These are phyloP conservation scores for Stagonosporopsis rhizophila DNA, from an alignment of 2,329 filamentous ascomycete genomes.

Conservation along the genomic window DNA sequence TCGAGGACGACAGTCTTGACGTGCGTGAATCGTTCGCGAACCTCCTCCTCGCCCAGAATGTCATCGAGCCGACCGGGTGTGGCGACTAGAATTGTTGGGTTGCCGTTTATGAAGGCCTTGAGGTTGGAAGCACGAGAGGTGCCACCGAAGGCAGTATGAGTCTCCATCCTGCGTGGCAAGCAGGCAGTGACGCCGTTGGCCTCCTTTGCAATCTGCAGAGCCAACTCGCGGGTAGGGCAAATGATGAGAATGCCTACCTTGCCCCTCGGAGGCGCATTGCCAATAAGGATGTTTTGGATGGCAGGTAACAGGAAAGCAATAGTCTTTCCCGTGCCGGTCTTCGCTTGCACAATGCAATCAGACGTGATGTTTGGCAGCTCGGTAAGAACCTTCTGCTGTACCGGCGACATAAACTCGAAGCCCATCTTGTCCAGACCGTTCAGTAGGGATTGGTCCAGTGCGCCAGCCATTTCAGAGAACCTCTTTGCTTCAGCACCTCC, in stretches of 20 bases:
- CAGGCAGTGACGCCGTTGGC: conserved; percentile 54
- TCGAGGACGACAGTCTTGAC: conserved; percentile 56
- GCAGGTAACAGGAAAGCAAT: conserved; percentile 58
- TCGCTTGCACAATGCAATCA: conserved; percentile 63
- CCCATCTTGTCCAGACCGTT: conserved; percentile 47
- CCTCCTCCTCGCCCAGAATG: conserved; percentile 53
- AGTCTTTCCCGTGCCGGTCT: conserved; percentile 60
- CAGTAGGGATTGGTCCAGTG: conserved; percentile 38
- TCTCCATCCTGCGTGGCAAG: conserved; percentile 49
- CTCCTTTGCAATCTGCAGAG: conserved; percentile 59
- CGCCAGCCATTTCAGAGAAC: conserved; percentile 37
- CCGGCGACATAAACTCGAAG: conserved; percentile 59
- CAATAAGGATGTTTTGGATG: conserved; percentile 54
- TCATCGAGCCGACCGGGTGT: conserved; percentile 59
- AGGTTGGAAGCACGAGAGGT: conserved; percentile 44
- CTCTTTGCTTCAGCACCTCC: conserved; percentile 33
- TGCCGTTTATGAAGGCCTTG: conserved; percentile 44
- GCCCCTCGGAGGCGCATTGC: conserved; percentile 41
- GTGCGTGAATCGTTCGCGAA: conserved; percentile 55
- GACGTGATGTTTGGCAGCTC: conserved; percentile 58
- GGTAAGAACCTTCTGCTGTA: conserved; percentile 61
- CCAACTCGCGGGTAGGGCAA: conserved; percentile 58
- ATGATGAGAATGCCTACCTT: conserved; percentile 57
- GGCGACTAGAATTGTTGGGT: conserved; percentile 55
- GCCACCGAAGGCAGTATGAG: conserved; percentile 55